These are phyloP conservation scores for Jaltomata sinuosa DNA, from an alignment of 257 asterid species.

Conservation along the genomic window DNA sequence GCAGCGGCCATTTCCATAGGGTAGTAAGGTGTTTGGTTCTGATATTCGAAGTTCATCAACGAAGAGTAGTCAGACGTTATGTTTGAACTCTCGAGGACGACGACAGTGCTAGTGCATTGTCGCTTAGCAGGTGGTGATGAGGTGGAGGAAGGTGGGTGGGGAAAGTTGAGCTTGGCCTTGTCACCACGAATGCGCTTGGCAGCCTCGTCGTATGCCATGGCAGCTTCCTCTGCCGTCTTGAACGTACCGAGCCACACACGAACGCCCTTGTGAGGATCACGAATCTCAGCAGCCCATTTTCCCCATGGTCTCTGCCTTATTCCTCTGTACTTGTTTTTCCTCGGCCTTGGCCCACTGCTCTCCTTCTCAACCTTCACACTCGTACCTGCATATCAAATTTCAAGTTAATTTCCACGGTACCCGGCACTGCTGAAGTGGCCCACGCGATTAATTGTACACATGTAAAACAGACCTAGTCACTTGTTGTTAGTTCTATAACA, in stretches of 20 bases:
- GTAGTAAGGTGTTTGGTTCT: constrained; percentile 18
- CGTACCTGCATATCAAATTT: constrained; percentile 8
- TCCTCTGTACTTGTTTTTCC: constrained; percentile 68
- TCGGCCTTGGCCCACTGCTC: constrained; percentile 14
- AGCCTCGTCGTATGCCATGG: constrained; percentile 67
- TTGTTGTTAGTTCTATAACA: not conserved
- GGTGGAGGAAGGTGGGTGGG: constrained; percentile 14
- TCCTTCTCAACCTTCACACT: constrained; percentile 23
- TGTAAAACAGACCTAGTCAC: not conserved
- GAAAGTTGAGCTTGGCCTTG: constrained; percentile 83
- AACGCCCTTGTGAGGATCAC: constrained; percentile 63
- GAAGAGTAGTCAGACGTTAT: not conserved
- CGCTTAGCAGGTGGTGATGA: constrained; percentile 18
- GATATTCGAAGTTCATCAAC: not conserved
- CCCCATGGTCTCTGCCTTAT: constrained; percentile 93
- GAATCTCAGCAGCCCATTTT: constrained; percentile 93
- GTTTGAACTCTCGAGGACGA: constrained; percentile 4
- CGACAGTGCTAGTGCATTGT: constrained; percentile 20
- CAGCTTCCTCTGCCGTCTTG: constrained; percentile 64
- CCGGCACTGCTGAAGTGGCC: not conserved
- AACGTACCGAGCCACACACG: constrained; percentile 85
- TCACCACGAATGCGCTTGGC: constrained; percentile 70
- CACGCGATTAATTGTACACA: not conserved
- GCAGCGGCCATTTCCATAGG: constrained; percentile 1
- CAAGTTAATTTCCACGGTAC: not conserved